These are phyloP conservation scores for Penicillium sp. DNA, from an alignment of 2,329 filamentous ascomycete genomes.

Conservation along the genomic window DNA sequence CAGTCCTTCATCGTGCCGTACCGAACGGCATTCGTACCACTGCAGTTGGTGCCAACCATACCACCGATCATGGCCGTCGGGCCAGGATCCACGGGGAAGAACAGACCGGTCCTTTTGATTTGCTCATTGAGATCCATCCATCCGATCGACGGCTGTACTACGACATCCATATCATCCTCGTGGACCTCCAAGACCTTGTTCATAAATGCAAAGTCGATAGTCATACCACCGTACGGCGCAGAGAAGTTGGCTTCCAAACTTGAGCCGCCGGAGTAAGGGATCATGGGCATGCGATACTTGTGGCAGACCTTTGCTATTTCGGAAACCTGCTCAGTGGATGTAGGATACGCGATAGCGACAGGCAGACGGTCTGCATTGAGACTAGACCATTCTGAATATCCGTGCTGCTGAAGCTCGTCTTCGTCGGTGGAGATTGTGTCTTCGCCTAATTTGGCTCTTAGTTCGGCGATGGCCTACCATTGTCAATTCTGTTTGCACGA, in stretches of 20 bases:
- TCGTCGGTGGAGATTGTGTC: slow-evolving; percentile 61
- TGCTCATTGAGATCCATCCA: slow-evolving; percentile 85
- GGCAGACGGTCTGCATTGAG: slow-evolving; percentile 62
- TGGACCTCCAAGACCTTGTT: slow-evolving; percentile 74
- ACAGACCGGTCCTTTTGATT: slow-evolving; percentile 69
- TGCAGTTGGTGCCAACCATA: slow-evolving; percentile 66
- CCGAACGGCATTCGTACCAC: slow-evolving; percentile 56
- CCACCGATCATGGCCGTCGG: slow-evolving; percentile 57
- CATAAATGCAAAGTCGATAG: slow-evolving; percentile 86
- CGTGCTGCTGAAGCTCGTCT: slow-evolving; percentile 60
- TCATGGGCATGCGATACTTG: slow-evolving; percentile 75
- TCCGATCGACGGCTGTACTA: slow-evolving; percentile 85
- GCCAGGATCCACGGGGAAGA: slow-evolving; percentile 87
- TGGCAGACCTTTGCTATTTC: slow-evolving; percentile 66
- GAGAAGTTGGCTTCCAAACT: slow-evolving; percentile 88
- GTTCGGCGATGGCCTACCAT: slow-evolving; percentile 52
- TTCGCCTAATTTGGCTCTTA: slow-evolving; percentile 51
- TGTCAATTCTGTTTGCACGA: slow-evolving; percentile 2
- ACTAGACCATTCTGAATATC: slow-evolving; percentile 67
- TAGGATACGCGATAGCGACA: slow-evolving; percentile 62
- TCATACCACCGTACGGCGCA: slow-evolving; percentile 78
- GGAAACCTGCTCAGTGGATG: slow-evolving; percentile 60
- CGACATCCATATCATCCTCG: slow-evolving; percentile 84
- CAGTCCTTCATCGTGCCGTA: slow-evolving; percentile 76
- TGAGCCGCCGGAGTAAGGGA: slow-evolving; percentile 80